A percentile compares a stretch with the other conserved stretches of the same genome.
Evolutionary conservation across 169 alveolate genomes (phyloP).

Genomic region (Plasmodium sp.): DNA sequence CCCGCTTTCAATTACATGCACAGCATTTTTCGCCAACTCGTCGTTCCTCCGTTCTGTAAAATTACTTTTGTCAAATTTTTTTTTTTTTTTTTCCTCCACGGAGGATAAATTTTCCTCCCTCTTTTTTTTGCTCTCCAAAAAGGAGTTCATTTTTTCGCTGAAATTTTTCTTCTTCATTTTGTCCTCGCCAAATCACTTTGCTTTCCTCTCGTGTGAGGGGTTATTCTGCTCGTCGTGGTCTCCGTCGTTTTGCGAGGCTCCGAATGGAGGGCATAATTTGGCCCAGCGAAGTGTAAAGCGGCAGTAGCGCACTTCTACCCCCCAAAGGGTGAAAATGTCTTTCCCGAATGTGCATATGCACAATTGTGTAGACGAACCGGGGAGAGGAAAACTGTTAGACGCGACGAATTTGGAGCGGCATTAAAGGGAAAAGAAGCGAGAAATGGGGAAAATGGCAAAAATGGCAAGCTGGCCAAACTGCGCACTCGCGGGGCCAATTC

Average conservation of each 20-base stretch:
- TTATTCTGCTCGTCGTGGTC: neutral
- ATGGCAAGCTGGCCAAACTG: neutral
- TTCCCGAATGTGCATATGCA: neutral
- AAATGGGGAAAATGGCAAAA: no score
- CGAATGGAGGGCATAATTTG: neutral
- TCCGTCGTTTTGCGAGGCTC: neutral
- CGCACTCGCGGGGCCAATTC: neutral
- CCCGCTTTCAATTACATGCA: neutral
- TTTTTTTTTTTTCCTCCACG: conserved; percentile 17
- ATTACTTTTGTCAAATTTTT: conserved; percentile 2
- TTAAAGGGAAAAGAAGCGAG: neutral
- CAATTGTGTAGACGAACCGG: neutral
- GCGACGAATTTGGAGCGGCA: neutral
- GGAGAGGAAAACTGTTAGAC: neutral
- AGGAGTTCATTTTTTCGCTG: conserved; percentile 5
- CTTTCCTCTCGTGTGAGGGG: neutral
- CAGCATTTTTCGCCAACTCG: conserved; percentile 6
- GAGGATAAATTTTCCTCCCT: neutral
- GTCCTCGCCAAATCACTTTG: neutral
- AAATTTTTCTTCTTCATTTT: conserved; percentile 11
- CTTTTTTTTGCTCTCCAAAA: conserved; percentile 18
- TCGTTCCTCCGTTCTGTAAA: conserved; percentile 9
- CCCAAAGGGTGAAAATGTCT: neutral
- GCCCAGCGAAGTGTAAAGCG: neutral
- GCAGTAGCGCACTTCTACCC: neutral